phyloP scores from a whole-genome alignment of 106 monocot species.

The Triglochin maritima region DNA sequence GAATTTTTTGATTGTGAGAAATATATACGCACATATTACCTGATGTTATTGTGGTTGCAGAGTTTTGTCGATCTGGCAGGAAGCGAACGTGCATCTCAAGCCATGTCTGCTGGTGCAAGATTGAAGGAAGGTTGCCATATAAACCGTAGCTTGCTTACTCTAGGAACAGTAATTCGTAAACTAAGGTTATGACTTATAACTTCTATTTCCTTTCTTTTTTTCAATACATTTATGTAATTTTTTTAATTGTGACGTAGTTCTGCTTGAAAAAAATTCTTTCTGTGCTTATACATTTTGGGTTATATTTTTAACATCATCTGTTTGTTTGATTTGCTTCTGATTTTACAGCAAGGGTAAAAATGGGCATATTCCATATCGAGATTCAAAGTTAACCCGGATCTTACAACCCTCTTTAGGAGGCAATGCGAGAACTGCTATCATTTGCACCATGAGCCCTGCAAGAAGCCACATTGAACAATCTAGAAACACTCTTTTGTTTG shows the following conservation, averaged over 20 bases:
- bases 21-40: neutral
- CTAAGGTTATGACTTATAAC: slow-evolving; percentile 41
- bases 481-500: slow-evolving; percentile 86
- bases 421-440: slow-evolving; percentile 93
- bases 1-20: neutral
- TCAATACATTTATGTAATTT: neutral
- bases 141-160: slow-evolving; percentile 87
- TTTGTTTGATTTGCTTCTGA: neutral
- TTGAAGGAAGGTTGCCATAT: slow-evolving; percentile 98
- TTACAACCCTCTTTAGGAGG: slow-evolving; percentile 83
- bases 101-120: slow-evolving; percentile 70
- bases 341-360: slow-evolving; percentile 72
- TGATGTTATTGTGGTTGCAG: slow-evolving; percentile 29
- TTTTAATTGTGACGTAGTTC: neutral
- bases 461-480: slow-evolving; percentile 87
- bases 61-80: slow-evolving; percentile 99
- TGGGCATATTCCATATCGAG: slow-evolving; percentile 90
- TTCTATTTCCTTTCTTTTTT: neutral
- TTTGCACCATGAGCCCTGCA: slow-evolving; percentile 95
- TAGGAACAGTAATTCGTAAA: slow-evolving; percentile 95
- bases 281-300: neutral
- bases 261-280: neutral
- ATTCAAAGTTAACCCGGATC: slow-evolving; percentile 95
- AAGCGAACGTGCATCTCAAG: slow-evolving; percentile 93
- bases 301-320: neutral